Base-by-base conservation (phyloP, 176 grass and related monocot species). In the Chloris gayana region DNA sequence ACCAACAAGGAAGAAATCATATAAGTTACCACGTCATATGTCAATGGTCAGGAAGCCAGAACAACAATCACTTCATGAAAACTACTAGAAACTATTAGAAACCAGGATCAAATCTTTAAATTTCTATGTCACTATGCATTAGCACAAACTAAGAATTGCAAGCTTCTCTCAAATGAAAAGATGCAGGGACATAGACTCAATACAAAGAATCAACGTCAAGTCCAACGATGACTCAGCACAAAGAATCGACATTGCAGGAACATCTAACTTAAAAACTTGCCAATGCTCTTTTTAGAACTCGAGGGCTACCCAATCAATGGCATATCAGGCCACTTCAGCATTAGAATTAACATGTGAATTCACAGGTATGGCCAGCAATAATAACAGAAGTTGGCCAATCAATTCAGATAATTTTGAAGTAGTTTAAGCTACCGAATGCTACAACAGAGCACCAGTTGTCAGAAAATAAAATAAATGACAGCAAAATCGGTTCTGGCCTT, bases 391-490 rank as follows among this genome's bases (percentile, higher is more conserved):
- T n/a, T 73, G 67, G 32, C 31, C 14, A 22, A 86, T 78, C 39
- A 74, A 85, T 63, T 82, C 61, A 78, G 64, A 67, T 5, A 53
- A 74, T 62, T 72, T 3, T n/a, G 5, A 71, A 67, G 74, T 67
- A 6, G 58, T 67, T 39, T 59, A 73, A 68, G 38, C 37, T 18
- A 19, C 3, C 60, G 58, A 82, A 72, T 82, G 31, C 31, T 50
- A 65, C 59, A 47, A 82, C 60, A 30, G 21, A 82, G 57, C 49
- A 19, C 34, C 31, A 41, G 30, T 12, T 42, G 18, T 82, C 66
- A 14, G 38, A 78, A 82, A 81, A 85, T 78, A 73, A 17, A 86
- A 82, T 45, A n/a, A 82, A 82, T 82, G 22, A 59, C 49, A 72
- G 82, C 78, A 51, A 89, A 47, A 77, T 71, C 56, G 22, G 59